These are phyloP conservation scores for Thalassiosira profunda DNA, from an alignment of 108 stramenopile species.

Conservation along the genomic window DNA sequence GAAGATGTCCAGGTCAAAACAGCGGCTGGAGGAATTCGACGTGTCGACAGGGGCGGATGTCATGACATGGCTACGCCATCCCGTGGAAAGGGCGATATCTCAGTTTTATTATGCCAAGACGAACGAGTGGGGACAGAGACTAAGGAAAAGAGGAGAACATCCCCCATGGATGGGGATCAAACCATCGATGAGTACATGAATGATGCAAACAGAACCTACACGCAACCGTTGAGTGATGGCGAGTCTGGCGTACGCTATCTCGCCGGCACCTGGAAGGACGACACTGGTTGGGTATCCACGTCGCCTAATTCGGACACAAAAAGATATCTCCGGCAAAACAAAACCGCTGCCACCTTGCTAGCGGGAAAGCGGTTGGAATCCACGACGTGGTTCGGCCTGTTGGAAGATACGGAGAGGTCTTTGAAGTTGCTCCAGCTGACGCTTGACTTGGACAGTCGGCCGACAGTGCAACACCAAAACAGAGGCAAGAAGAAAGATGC, in stretches of 20 bases:
- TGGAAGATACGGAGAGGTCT: slow-evolving; percentile 35
- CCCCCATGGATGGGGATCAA: no score
- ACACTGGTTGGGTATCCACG: slow-evolving; percentile 24
- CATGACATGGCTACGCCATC: slow-evolving; percentile 43
- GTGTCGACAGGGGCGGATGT: slow-evolving; percentile 14
- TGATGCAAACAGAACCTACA: slow-evolving; percentile 17
- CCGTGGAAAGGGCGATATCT: slow-evolving; percentile 29
- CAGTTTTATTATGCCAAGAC: slow-evolving; percentile 44
- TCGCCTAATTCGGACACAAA: neutral
- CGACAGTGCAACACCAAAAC: slow-evolving; percentile 16
- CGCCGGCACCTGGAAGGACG: neutral
- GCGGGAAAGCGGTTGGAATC: slow-evolving; percentile 20
- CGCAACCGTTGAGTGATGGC: slow-evolving; percentile 27
- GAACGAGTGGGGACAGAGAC: slow-evolving; percentile 14
- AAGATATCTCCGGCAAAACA: slow-evolving; percentile 14
- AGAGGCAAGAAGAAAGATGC: neutral
- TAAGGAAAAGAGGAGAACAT: no score
- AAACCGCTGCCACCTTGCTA: slow-evolving; percentile 17
- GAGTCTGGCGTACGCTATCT: slow-evolving; percentile 26
- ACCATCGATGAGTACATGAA: no score
- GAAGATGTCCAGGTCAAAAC: no score
- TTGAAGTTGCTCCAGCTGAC: slow-evolving; percentile 27
- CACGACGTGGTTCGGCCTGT: slow-evolving; percentile 37
- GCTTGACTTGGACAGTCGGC: slow-evolving; percentile 8
- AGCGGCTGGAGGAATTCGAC: no score